Evolutionary conservation across 768 basidiomycete genomes (phyloP).

Genomic region (Tylopilus vinaceipallidus): DNA sequence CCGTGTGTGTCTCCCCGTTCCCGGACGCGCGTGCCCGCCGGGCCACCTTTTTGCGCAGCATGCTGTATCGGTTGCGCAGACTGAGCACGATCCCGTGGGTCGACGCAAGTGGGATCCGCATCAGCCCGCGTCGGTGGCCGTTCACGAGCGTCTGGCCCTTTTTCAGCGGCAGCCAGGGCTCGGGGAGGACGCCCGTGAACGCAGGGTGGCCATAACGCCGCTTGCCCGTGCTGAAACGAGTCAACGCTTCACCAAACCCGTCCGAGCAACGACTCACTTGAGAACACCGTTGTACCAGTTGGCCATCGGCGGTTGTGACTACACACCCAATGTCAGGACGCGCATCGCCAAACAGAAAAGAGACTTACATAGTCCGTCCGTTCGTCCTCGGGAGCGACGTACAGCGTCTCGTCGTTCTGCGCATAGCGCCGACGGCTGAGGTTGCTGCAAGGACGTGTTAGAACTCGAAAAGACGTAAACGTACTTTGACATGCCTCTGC

Average conservation of each 20-base stretch:
- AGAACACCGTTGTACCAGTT: slow-evolving; percentile 93
- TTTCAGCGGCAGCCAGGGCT: slow-evolving; percentile 92
- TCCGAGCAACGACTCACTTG: slow-evolving; percentile 50
- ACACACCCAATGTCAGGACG: slow-evolving; percentile 12
- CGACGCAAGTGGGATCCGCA: slow-evolving; percentile 38
- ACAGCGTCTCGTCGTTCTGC: slow-evolving; percentile 90
- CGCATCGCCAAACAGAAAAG: background rate
- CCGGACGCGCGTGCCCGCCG: slow-evolving; percentile 7
- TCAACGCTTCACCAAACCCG: background rate
- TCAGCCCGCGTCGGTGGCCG: slow-evolving; percentile 32
- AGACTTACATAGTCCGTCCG: slow-evolving; percentile 78
- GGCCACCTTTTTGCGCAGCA: slow-evolving; percentile 38
- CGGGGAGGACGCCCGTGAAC: slow-evolving; percentile 87
- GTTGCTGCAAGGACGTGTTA: slow-evolving; percentile 48
- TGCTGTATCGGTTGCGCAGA: slow-evolving; percentile 68
- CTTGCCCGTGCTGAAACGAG: slow-evolving; percentile 74
- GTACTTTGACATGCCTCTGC: slow-evolving; percentile 57
- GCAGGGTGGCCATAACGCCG: slow-evolving; percentile 94
- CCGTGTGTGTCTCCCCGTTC: slow-evolving; percentile 14
- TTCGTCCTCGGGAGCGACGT: slow-evolving; percentile 93
- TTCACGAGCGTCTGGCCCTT: slow-evolving; percentile 78
- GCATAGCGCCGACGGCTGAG: slow-evolving; percentile 86
- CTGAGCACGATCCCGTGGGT: slow-evolving; percentile 79
- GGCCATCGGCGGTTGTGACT: slow-evolving; percentile 97
- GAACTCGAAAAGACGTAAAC: background rate